phyloP scores from a whole-genome alignment of 2,329 filamentous ascomycete species.

The Ophiostoma perfectum region DNA sequence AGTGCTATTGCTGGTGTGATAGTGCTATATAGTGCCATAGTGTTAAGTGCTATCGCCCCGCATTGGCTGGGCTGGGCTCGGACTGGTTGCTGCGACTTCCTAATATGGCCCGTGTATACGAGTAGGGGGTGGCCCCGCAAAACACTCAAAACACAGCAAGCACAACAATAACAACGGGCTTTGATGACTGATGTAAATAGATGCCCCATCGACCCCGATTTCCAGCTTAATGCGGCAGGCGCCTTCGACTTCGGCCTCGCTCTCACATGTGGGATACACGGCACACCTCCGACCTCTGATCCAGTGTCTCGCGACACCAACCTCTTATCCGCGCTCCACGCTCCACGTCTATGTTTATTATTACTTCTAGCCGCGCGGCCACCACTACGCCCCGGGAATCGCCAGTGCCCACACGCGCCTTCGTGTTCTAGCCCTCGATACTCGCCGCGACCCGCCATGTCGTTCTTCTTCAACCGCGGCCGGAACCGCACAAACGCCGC shows the following conservation, averaged over 20 bases:
- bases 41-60: background rate
- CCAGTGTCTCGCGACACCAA: background rate
- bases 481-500: constrained; percentile 28
- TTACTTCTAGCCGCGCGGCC: constrained; percentile 6
- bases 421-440: background rate
- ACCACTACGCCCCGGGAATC: background rate
- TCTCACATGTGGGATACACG: background rate
- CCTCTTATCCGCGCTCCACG: background rate
- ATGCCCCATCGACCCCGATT: background rate
- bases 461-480: constrained; percentile 28
- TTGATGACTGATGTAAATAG: constrained; percentile 13
- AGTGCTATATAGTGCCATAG: background rate
- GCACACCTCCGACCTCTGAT: background rate
- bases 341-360: constrained; percentile 2
- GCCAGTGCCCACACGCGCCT: background rate
- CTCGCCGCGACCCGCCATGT: constrained; percentile 26
- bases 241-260: background rate
- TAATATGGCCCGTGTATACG: background rate
- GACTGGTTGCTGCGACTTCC: constrained; percentile 9
- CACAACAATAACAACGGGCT: constrained; percentile 5
- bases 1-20: background rate
- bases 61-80: background rate
- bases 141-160: background rate
- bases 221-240: constrained; percentile 7
- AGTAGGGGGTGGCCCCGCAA: constrained; percentile 7